These are phyloP conservation scores for Dittrichia graveolens DNA, from an alignment of 129 eudicot species.

Conservation along the genomic window DNA sequence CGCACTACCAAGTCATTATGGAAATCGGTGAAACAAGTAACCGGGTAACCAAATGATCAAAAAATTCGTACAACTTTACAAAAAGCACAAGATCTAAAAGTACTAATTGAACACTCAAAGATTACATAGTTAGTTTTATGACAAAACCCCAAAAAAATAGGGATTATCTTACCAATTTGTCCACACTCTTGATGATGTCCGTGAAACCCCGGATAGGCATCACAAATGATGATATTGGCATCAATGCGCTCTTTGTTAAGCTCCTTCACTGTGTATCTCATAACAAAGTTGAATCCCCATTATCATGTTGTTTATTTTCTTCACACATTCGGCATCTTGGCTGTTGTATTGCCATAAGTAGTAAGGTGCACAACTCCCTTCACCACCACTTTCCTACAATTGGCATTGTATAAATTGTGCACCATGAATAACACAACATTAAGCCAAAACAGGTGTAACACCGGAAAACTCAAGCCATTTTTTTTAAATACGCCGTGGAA, in stretches of 20 bases:
- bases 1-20: no score
- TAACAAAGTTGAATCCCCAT: slow-evolving; percentile 78
- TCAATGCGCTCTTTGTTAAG: slow-evolving; percentile 61
- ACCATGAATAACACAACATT: slow-evolving; percentile 16
- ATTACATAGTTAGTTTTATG: neutral
- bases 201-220: slow-evolving; percentile 78
- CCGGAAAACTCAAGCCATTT: no score
- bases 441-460: neutral
- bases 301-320: slow-evolving; percentile 80
- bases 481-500: no score
- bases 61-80: no score
- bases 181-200: slow-evolving; percentile 69
- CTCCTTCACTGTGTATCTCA: slow-evolving; percentile 77
- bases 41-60: no score
- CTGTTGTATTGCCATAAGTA: slow-evolving; percentile 81
- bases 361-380: slow-evolving; percentile 97
- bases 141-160: neutral
- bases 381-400: slow-evolving; percentile 83
- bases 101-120: neutral
- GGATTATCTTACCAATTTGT: slow-evolving; percentile 55
- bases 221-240: slow-evolving; percentile 70
- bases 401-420: slow-evolving; percentile 71
- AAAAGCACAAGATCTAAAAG: no score
- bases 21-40: no score
- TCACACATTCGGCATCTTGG: slow-evolving; percentile 66